Evolutionary conservation across 2,329 filamentous ascomycete genomes (phyloP), one percentile per base, ranked within the genome.

Genomic region (Cercospora sesami): DNA sequence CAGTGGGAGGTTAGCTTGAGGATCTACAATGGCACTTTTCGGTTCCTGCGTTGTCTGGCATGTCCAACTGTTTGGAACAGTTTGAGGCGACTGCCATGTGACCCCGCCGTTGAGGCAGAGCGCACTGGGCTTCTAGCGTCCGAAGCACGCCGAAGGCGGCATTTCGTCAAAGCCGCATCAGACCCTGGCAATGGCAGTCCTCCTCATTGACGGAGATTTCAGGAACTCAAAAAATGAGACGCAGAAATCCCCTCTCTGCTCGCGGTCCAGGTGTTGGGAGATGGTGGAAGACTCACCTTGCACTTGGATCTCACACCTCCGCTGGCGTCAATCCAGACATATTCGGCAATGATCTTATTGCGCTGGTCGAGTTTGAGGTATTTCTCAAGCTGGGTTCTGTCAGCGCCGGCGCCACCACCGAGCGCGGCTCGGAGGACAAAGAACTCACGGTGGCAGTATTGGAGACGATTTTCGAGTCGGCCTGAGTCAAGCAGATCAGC

Each of bases 231-330:
- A 51, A 6, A 12, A 8, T 58, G 57, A 60, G 53, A 16, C 4
- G 14, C 30, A 5, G 28, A 23, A 39, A 36, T 36, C 28, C n/a
- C 61, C 45, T 39, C 48, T 60, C 6, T n/a, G 9, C 28, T 39
- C 28, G 30, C 30, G 18, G 30, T 9, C 26, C 28, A 21, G 26
- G 7, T 30, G 36, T n/a, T 26, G 21, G 60, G 60, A 23, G 55
- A 18, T 58, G 42, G 28, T 33, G 26, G 3, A 12, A 67, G 73
- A 86, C 92, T 86, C 86, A 97, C 94, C 87, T 93, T 96, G 79
- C 91, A 94, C 86, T 98, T 99, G 80, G 93, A 97, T 78, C 95
- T 93, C 76, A 92, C 87, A 78, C 91, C 90, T 80, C 94, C 93
- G 73, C 84, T 82, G 73, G 91, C 86, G 79, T 97, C 94, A 80